phyloP scores from a whole-genome alignment of 805 yeast genomes.

The Wickerhamomyces xylosicus region DNA sequence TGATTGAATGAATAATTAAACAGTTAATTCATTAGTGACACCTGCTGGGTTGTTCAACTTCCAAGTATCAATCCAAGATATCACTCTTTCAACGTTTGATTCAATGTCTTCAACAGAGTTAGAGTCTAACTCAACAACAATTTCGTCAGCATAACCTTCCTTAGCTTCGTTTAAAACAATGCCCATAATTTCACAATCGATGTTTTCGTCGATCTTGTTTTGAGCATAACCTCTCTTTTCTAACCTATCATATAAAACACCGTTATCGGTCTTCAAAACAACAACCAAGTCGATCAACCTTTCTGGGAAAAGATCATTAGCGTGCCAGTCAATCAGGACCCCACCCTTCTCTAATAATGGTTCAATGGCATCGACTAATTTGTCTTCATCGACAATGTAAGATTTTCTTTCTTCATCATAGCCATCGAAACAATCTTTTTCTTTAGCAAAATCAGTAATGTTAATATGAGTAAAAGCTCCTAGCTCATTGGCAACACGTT shows the following conservation, averaged over 20 bases:
- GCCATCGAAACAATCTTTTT: conserved; percentile 67
- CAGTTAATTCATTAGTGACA: conserved; percentile 35
- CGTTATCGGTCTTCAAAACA: conserved; percentile 73
- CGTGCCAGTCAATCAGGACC: conserved; percentile 92
- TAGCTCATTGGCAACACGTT: conserved; percentile 40
- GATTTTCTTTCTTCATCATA: conserved; percentile 81
- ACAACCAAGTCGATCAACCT: conserved; percentile 85
- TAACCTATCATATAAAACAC: conserved; percentile 64
- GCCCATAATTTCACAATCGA: conserved; percentile 97
- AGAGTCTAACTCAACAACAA: conserved; percentile 73
- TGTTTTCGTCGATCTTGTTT: conserved; percentile 76
- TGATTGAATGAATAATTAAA: not conserved
- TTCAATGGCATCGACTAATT: conserved; percentile 71
- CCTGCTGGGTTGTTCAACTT: conserved; percentile 51
- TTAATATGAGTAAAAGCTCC: conserved; percentile 41
- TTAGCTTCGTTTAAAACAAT: conserved; percentile 79
- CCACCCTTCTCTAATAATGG: conserved; percentile 79
- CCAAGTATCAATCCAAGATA: conserved; percentile 74
- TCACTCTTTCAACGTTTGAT: conserved; percentile 68
- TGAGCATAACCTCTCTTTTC: conserved; percentile 69
- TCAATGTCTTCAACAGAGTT: conserved; percentile 70
- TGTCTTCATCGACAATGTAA: conserved; percentile 88
- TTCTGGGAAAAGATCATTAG: conserved; percentile 92
- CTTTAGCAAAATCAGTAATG: conserved; percentile 76
- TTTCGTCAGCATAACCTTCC: conserved; percentile 68